Percentiles rank a stretch among this genome's conserved stretches.
phyloP scores from a whole-genome alignment of 495 filamentous ascomycete species.

The Aspergillus cristatus region DNA sequence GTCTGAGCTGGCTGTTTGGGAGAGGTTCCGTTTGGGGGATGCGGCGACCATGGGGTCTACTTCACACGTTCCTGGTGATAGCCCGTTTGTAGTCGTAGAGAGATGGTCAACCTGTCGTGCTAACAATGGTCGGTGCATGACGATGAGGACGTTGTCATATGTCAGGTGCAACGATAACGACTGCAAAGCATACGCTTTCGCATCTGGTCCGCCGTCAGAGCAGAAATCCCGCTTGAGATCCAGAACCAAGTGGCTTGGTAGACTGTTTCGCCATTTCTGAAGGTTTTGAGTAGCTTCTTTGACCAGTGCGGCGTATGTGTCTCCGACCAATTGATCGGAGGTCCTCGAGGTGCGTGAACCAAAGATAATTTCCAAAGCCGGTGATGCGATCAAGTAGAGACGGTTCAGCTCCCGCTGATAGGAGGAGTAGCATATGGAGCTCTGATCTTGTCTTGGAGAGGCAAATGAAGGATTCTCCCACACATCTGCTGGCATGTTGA shows the following conservation, averaged over 20 bases:
- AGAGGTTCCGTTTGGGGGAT: slow-evolving; percentile 1
- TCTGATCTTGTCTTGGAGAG: not conserved
- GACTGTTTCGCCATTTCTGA: slow-evolving; percentile 12
- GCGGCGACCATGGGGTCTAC: not conserved
- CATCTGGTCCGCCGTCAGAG: slow-evolving; percentile 2
- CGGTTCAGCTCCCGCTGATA: slow-evolving; percentile 25
- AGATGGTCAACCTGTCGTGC: slow-evolving; percentile 18
- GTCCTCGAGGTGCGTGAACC: slow-evolving; percentile 16
- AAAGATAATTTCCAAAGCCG: slow-evolving; percentile 20
- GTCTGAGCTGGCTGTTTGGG: slow-evolving; percentile 9
- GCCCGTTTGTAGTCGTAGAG: slow-evolving; percentile 2
- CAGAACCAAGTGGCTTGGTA: slow-evolving; percentile 15
- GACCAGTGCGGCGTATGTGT: slow-evolving; percentile 12
- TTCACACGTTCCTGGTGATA: slow-evolving; percentile 2
- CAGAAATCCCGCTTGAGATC: slow-evolving; percentile 16
- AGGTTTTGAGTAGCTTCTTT: slow-evolving; percentile 14
- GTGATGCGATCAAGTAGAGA: slow-evolving; percentile 24
- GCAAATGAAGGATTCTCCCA: slow-evolving; percentile 16
- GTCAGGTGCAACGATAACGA: slow-evolving; percentile 23
- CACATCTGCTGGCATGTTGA: slow-evolving; percentile 21
- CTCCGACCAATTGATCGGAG: slow-evolving; percentile 9
- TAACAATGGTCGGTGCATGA: slow-evolving; percentile 24
- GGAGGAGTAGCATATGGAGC: slow-evolving; percentile 18
- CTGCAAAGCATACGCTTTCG: slow-evolving; percentile 18
- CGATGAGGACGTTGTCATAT: slow-evolving; percentile 26